Base-by-base conservation (phyloP, 2,329 filamentous ascomycete species). In the Hypoxylon sp. region DNA sequence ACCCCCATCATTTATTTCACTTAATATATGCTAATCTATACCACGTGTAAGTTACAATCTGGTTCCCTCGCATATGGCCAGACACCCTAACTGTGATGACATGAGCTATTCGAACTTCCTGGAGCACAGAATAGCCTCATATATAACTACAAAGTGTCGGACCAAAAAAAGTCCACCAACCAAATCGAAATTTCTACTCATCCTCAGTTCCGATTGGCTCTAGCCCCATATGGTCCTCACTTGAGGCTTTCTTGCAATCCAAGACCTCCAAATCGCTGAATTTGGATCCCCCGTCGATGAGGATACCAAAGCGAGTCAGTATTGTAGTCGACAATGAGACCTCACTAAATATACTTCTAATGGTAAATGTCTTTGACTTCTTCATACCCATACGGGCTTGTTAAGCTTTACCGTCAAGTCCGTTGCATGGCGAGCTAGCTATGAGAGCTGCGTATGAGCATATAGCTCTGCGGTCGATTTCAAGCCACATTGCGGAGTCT, bases 401-500 rank as follows among this genome's bases (percentile, higher is more conserved):
- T 42, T 17, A n/a, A 10, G 7, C 6, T 2, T 13, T 22, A 33
- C 33, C 44, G 8, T 35, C 14, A 4, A 37, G 50, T 37, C 25
- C 27, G 46, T 37, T 6, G 14, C 5, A 48, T 27, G 44, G 13
- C 57, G 5, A 35, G n/a, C 6, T 1, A 55, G 6, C 27, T 46
- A 40, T 48, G 54, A 63, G 25, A 65, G 55, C 20, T 27, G 33
- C 50, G 60, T 46, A 27, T 53, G 57, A 48, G 27, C 17, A 17
- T 17, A 49, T 33, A 10, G 17, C 10, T 35, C 17, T 44, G 5
- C 40, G 35, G 14, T 25, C 17, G 46, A 46, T 42, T 51, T 50
- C 49, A 65, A 62, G 40, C 58, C 5, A 59, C 55, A 30, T 37
- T 37, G 54, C 69, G 69, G 69, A 69, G 57, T 37, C 20, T n/a